Percentiles rank a stretch among this genome's conserved stretches.
These are phyloP conservation scores for Pholiota molesta DNA, from an alignment of 768 basidiomycete species.

Conservation along the genomic window DNA sequence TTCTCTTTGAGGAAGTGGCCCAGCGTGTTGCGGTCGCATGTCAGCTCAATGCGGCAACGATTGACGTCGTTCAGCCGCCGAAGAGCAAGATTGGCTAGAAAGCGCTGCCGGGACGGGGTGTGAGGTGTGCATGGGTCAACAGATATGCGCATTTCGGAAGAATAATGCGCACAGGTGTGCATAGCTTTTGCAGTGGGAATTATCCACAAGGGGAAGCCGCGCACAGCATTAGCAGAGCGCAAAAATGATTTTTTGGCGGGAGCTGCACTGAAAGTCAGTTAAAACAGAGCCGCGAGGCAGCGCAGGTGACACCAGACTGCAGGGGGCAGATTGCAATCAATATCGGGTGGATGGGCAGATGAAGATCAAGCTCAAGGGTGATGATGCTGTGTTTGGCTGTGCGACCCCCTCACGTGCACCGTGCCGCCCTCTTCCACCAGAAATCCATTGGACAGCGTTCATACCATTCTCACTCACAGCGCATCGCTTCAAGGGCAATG, in stretches of 20 bases:
- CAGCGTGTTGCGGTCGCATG: conserved; percentile 22
- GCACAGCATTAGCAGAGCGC: conserved; percentile 13
- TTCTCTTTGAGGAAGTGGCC: conserved; percentile 20
- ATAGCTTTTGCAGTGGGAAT: conserved; percentile 8
- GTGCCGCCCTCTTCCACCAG: background rate
- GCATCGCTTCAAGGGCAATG: conserved; percentile 39
- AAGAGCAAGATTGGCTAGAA: conserved; percentile 8
- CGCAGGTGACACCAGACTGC: background rate
- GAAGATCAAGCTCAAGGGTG: background rate
- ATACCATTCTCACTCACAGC: background rate
- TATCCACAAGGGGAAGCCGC: conserved; percentile 12
- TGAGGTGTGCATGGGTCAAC: conserved; percentile 18
- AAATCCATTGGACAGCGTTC: background rate
- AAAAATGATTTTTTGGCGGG: background rate
- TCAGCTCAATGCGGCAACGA: conserved; percentile 18
- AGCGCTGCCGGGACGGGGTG: conserved; percentile 19
- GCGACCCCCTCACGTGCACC: conserved; percentile 20
- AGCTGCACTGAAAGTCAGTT: background rate
- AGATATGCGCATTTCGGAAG: conserved; percentile 21
- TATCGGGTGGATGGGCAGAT: background rate
- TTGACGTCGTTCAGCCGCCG: conserved; percentile 10
- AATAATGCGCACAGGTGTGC: conserved; percentile 20
- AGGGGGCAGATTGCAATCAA: background rate
- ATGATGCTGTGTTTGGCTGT: conserved; percentile 15
- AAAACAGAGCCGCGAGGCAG: background rate